Percentiles rank a stretch among this genome's conserved stretches.
These are phyloP conservation scores for Bipolaris zeicola DNA, from an alignment of 2,329 filamentous ascomycete species.

Conservation along the genomic window DNA sequence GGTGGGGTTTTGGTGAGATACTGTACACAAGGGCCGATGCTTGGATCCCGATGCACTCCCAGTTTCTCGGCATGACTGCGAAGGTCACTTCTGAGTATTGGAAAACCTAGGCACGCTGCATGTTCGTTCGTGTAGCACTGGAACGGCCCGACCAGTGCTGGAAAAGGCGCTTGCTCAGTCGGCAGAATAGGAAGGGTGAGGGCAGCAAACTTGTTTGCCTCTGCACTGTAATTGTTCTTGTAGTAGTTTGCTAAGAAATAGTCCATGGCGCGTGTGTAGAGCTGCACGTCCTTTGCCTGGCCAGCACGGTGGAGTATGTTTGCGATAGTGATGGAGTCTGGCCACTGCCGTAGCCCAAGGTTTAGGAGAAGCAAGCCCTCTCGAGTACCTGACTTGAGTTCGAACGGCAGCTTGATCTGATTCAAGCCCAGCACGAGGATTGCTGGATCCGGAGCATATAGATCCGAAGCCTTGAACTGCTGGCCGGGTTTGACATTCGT, in stretches of 20 bases:
- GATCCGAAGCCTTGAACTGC: conserved; percentile 44
- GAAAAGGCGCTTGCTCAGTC: conserved; percentile 66
- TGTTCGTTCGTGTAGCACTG: conserved; percentile 83
- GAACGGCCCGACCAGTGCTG: conserved; percentile 70
- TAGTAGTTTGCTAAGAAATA: conserved; percentile 86
- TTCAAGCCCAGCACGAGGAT: conserved; percentile 39
- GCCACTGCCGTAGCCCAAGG: conserved; percentile 75
- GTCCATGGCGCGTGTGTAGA: conserved; percentile 72
- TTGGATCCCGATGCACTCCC: conserved; percentile 81
- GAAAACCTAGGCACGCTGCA: conserved; percentile 78
- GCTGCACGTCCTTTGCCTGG: conserved; percentile 55
- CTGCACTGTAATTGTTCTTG: conserved; percentile 70
- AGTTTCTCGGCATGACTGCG: conserved; percentile 82
- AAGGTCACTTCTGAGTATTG: conserved; percentile 76
- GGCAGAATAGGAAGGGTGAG: conserved; percentile 64
- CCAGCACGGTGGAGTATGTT: conserved; percentile 72
- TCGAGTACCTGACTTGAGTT: conserved; percentile 59
- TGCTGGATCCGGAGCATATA: conserved; percentile 45
- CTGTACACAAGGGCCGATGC: conserved; percentile 76
- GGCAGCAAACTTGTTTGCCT: conserved; percentile 62
- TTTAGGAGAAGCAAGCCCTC: conserved; percentile 76
- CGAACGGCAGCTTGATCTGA: conserved; percentile 74
- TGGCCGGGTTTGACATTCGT: conserved; percentile 33
- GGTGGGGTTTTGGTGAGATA: conserved; percentile 76
- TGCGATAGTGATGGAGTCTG: conserved; percentile 74